Evolutionary conservation across 108 stramenopile genomes (phyloP).

Genomic region (Aurantiochytrium sp.): DNA sequence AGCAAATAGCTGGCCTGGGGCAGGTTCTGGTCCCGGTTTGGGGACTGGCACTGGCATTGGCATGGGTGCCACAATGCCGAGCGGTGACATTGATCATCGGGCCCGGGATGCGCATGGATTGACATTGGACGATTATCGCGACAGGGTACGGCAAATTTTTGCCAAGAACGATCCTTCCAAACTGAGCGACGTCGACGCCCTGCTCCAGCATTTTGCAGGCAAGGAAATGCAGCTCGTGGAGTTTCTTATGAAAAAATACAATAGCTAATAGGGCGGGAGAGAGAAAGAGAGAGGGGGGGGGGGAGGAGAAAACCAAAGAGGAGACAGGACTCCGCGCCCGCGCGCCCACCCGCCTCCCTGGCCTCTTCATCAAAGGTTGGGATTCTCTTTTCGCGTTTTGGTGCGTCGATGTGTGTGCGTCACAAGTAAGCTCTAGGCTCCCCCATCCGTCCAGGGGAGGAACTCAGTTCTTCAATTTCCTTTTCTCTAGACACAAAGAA

Average conservation of each 20-base stretch:
- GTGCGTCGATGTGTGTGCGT: no score
- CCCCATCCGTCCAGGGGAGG: no score
- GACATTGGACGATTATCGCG: neutral
- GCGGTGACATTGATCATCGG: neutral
- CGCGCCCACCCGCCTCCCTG: no score
- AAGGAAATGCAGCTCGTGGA: slow-evolving; percentile 7
- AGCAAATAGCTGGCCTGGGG: neutral
- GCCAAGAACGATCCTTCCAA: neutral
- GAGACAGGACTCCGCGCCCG: no score
- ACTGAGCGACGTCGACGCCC: neutral
- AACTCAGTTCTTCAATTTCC: no score
- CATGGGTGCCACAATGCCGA: neutral
- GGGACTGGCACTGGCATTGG: neutral
- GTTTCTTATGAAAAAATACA: neutral
- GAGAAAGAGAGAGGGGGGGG: no score
- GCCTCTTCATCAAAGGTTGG: no score
- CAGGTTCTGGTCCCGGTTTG: neutral
- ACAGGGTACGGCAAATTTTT: neutral
- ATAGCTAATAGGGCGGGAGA: no score
- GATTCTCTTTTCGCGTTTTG: no score
- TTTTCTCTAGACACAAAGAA: no score
- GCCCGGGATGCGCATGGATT: neutral
- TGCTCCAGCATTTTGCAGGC: neutral
- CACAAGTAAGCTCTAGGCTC: no score
- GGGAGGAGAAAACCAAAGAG: no score